These are phyloP conservation scores for Claviceps capensis DNA, from an alignment of 2,329 filamentous ascomycete species.

Conservation along the genomic window DNA sequence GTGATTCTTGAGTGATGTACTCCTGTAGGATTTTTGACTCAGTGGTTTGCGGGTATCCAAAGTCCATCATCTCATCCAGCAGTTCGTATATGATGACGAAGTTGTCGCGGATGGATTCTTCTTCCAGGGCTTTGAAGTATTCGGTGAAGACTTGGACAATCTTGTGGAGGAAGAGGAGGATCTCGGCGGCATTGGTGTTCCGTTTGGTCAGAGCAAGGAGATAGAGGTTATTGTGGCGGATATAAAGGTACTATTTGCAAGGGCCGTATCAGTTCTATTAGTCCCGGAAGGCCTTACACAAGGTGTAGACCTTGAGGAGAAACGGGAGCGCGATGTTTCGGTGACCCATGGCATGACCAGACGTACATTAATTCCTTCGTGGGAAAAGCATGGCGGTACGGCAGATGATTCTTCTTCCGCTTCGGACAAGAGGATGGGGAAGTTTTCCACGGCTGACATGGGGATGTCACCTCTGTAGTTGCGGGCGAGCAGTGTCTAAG, in stretches of 20 bases:
- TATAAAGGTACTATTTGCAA: conserved; percentile 74
- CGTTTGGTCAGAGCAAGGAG: conserved; percentile 95
- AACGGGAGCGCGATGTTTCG: background rate
- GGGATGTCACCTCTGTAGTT: conserved; percentile 98
- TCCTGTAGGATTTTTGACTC: conserved; percentile 98
- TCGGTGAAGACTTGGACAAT: conserved; percentile 98
- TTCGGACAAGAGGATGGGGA: conserved; percentile 88
- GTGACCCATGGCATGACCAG: background rate
- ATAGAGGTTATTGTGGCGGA: conserved; percentile 97
- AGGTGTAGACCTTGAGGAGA: background rate
- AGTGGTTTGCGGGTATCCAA: conserved; percentile 96
- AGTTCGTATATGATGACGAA: conserved; percentile 99
- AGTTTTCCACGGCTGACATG: conserved; percentile 98
- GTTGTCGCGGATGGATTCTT: conserved; percentile 97
- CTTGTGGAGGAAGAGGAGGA: conserved; percentile 94
- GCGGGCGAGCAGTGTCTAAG: conserved; percentile 85
- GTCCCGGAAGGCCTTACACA: background rate
- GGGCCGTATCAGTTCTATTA: background rate
- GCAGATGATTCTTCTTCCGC: conserved; percentile 98
- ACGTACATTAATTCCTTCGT: conserved; percentile 93
- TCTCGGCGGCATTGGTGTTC: conserved; percentile 97
- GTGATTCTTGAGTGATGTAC: conserved; percentile 98
- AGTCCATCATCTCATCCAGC: conserved; percentile 99
- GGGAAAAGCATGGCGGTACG: conserved; percentile 93
- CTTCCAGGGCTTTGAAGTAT: conserved; percentile 98